Evolutionary conservation across 2,329 filamentous ascomycete genomes (phyloP), one percentile per base, ranked within the genome.

Genomic region (Elsinoe necatrix): DNA sequence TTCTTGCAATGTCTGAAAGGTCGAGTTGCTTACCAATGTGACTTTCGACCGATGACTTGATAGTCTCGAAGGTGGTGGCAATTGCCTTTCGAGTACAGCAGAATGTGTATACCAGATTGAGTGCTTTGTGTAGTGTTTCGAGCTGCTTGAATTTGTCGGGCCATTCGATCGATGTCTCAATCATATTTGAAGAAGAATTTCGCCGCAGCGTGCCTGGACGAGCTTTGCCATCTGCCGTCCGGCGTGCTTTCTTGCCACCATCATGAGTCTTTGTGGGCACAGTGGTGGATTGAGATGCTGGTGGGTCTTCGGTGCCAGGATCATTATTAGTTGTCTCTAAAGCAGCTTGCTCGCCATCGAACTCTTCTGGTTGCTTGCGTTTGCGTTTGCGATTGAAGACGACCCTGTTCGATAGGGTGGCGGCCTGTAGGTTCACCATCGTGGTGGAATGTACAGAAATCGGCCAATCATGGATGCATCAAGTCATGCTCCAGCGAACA

Each of bases 101-200:
- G 67, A 98, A 97, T 0, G 93, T 97, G 65, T 89, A 95, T 0
- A 97, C 89, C 1, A 97, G 74, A 64, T 95, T 98, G 59, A 98
- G 73, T 1, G 93, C 92, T 59, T 84, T 81, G 68, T 97, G 87
- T 0, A 85, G 87, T 68, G 85, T 84, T 23, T 86, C 83, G 7
- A 97, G 77, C 41, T 77, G 75, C 57, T 82, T 85, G 69, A 97
- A 88, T 45, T 80, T 76, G 1, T 81, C 77, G 0, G 91, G 90
- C 90, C 92, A 96, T 41, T 80, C 78, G 52, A 79, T 74, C 1
- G 76, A 68, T 1, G 75, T 71, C 61, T 80, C 76, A n/a, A 80
- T 71, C 0, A 77, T 59, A 6, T 69, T 74, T 1, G 77, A 80
- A 1, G 77, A 80, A n/a, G 75, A 77, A 39, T 68, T 66, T 8